Conservation (phyloP, 495 filamentous ascomycete species). For the Pseudevernia furfuracea region DNA sequence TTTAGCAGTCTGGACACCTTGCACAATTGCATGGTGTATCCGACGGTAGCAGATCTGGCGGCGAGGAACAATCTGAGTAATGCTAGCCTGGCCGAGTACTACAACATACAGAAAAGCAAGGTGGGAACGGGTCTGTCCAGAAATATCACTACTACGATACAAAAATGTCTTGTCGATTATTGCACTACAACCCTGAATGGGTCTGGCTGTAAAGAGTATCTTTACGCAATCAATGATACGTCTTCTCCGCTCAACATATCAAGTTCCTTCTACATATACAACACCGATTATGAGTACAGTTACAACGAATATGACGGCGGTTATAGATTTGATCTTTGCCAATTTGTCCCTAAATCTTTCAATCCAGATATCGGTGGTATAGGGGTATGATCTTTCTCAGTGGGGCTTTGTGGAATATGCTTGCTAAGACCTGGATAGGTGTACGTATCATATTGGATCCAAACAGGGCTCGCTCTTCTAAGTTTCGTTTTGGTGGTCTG, state of each 20-base stretch:
- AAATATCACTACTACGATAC: not conserved
- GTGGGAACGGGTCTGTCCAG: not conserved
- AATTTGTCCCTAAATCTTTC: not conserved
- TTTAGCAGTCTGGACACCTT: slow-evolving; percentile 7
- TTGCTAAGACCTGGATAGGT: slow-evolving; percentile 10
- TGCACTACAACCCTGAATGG: not conserved
- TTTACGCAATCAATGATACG: too few relatives aligned
- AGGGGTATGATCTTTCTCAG: not conserved
- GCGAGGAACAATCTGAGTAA: not conserved
- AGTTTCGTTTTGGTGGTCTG: slow-evolving; percentile 13
- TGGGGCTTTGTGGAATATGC: not conserved
- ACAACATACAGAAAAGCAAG: not conserved
- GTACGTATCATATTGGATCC: slow-evolving; percentile 24
- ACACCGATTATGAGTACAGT: too few relatives aligned
- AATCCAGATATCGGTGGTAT: slow-evolving; percentile 21
- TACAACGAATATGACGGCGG: too few relatives aligned
- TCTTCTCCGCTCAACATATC: not conserved
- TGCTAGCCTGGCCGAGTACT: not conserved
- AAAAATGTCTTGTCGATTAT: slow-evolving; percentile 9
- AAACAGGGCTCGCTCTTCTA: slow-evolving; percentile 21
- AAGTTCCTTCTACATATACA: not conserved
- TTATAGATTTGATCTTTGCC: not conserved
- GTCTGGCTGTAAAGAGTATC: not conserved
- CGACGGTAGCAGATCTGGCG: not conserved
- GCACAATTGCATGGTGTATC: slow-evolving; percentile 14